Percentiles rank a stretch among this genome's conserved stretches.
Conservation (phyloP, 164 flowering plant genomes). For the Umbellularia californica region DNA sequence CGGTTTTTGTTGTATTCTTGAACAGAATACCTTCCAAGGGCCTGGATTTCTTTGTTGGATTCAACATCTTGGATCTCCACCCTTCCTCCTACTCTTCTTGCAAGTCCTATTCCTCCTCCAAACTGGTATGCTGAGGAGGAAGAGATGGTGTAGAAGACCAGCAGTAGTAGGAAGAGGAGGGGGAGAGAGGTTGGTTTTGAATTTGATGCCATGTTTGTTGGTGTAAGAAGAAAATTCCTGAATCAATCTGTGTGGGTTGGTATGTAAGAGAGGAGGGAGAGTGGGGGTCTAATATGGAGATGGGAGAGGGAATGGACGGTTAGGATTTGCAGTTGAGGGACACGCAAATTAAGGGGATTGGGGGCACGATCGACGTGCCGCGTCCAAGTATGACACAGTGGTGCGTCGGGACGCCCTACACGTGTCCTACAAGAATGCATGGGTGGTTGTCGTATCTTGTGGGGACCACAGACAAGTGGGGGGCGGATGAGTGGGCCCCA, state of each 20-base stretch:
- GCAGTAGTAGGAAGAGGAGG: not conserved
- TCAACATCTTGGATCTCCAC: slow-evolving; percentile 37
- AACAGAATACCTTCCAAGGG: slow-evolving; percentile 60
- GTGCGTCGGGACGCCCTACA: not conserved
- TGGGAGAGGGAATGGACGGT: not conserved
- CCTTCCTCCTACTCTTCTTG: slow-evolving; percentile 39
- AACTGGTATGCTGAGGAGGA: not conserved
- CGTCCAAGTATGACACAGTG: not conserved
- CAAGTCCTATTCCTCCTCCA: not conserved
- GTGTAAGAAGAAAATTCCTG: not conserved
- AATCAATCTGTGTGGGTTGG: not conserved
- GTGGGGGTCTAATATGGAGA: not conserved
- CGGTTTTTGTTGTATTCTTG: slow-evolving; percentile 42
- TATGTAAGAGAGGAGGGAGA: not conserved
- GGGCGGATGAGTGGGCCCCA: too few relatives aligned
- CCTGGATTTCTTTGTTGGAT: slow-evolving; percentile 53
- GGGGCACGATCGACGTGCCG: not conserved
- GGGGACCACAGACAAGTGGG: too few relatives aligned
- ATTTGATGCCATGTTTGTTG: not conserved
- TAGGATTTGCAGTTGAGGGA: not conserved
- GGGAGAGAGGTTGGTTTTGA: not conserved
- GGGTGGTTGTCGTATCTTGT: too few relatives aligned
- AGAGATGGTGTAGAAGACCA: not conserved
- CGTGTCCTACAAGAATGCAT: not conserved
- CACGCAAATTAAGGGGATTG: not conserved